Percentiles rank a stretch among this genome's conserved stretches.
These are phyloP conservation scores for Fusarium domesticum DNA, from an alignment of 2,329 filamentous ascomycete species.

Conservation along the genomic window DNA sequence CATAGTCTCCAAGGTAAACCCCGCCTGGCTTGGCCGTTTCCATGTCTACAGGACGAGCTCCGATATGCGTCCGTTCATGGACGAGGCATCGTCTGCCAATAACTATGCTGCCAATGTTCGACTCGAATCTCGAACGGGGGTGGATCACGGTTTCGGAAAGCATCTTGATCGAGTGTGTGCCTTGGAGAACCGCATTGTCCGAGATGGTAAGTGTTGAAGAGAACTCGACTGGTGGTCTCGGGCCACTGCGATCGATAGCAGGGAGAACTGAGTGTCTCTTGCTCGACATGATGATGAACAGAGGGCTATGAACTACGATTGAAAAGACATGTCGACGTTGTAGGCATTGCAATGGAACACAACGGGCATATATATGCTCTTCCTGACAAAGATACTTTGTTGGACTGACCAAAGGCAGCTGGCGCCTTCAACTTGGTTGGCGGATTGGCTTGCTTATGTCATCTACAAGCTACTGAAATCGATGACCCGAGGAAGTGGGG, in stretches of 20 bases:
- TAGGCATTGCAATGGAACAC: background rate
- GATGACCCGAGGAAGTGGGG: slow-evolving; percentile 26
- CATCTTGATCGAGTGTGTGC: slow-evolving; percentile 75
- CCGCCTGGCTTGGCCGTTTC: slow-evolving; percentile 40
- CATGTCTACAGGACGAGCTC: slow-evolving; percentile 38
- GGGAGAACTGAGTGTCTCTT: slow-evolving; percentile 59
- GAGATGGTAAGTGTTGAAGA: slow-evolving; percentile 59
- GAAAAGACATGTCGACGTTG: no score
- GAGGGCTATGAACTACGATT: no score
- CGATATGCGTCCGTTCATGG: slow-evolving; percentile 64
- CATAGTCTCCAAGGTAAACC: slow-evolving; percentile 58
- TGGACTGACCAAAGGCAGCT: no score
- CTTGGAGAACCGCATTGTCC: slow-evolving; percentile 61
- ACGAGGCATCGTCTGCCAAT: slow-evolving; percentile 81
- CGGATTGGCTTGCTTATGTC: slow-evolving; percentile 18
- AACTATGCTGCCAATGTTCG: slow-evolving; percentile 73
- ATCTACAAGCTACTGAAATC: slow-evolving; percentile 13
- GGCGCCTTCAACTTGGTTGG: no score
- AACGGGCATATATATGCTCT: background rate
- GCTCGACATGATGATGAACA: slow-evolving; percentile 41
- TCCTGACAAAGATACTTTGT: background rate
- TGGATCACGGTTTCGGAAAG: slow-evolving; percentile 79
- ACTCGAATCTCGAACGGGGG: slow-evolving; percentile 76
- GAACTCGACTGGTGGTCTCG: slow-evolving; percentile 61
- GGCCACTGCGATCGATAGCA: slow-evolving; percentile 49